Base-by-base conservation (phyloP, 768 basidiomycete genomes). In the Leccinellum luteum region DNA sequence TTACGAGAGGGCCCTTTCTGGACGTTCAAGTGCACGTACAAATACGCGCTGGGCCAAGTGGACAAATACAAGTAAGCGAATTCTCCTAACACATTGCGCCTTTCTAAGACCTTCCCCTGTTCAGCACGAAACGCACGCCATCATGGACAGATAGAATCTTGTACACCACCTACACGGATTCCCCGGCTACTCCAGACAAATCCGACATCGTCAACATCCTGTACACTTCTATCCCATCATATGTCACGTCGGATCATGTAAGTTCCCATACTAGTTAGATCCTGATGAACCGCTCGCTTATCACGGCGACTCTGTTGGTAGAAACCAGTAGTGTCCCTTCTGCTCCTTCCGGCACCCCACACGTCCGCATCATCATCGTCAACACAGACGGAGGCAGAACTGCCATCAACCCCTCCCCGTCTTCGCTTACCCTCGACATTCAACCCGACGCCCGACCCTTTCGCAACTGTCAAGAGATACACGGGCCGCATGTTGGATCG, bases 91-190 rank as follows among this genome's bases (percentile, higher is more conserved):
- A 27, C 27, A 15, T 51, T 27, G 7, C 17, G 23, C 32, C 8
- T 35, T 57, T 54, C 51, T 58, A 13, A 64, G 31, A 45, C 25
- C 25, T 25, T 25, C 2, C 4, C 25, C 23, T 48, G 2, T 61
- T 23, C 49, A 90, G 90, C 66, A 69, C 73, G 12, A 88, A 84
- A 66, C 86, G 96, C 10, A 80, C 78, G 2, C 95, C 96, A 0
- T 85, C 94, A 21, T 98, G 93, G 90, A 97, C 94, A 28, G 96
- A 98, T 72, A 82, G 96, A 47, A 82, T 98, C 45, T 76, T 98
- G 66, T 97, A 93, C 66, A 80, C 90, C 13, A 91, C 90, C 6
- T 77, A 85, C 67, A 80, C 80, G 21, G 90, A 92, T 69, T 81
- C 80, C 2, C 82, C 83, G 2, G 76, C 80, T 56, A 71, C 71